Conservation (phyloP, 208 protist species). For the Leishmania gerbilli region DNA sequence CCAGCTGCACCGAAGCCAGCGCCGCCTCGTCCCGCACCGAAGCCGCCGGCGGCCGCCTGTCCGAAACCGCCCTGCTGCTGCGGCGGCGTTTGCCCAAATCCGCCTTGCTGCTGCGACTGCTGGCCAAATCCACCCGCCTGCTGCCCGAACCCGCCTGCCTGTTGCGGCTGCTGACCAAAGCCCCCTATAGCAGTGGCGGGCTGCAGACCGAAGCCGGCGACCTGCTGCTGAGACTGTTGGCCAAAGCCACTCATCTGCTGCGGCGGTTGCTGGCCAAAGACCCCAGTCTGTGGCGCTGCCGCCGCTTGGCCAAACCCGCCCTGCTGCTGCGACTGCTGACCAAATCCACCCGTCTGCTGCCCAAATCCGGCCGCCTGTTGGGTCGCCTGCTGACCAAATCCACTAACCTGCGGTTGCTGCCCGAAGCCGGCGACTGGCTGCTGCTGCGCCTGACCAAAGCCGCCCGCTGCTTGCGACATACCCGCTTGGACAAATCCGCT, state of each 20-base stretch:
- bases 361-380: constrained; percentile 38
- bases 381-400: constrained; percentile 46
- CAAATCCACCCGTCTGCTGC: constrained; percentile 51
- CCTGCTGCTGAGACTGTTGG: constrained; percentile 23
- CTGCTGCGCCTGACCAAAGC: constrained; percentile 44
- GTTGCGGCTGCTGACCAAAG: constrained; percentile 41
- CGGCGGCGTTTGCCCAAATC: constrained; percentile 34
- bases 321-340: constrained; percentile 24
- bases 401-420: constrained; percentile 23
- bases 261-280: constrained; percentile 41
- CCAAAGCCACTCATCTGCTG: constrained; percentile 45
- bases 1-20: constrained; percentile 17
- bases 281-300: background rate
- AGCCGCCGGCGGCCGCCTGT: constrained; percentile 33
- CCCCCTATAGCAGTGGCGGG: constrained; percentile 25
- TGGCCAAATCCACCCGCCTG: constrained; percentile 52
- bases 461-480: background rate
- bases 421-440: constrained; percentile 42
- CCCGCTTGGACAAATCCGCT: constrained; percentile 14
- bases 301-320: constrained; percentile 16
- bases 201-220: constrained; percentile 45
- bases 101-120: constrained; percentile 25
- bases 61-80: constrained; percentile 25
- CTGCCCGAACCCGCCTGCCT: constrained; percentile 48
- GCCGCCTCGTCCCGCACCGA: constrained; percentile 17